These are phyloP conservation scores for Lactarius hatsudake DNA, from an alignment of 768 basidiomycete species.

Conservation along the genomic window DNA sequence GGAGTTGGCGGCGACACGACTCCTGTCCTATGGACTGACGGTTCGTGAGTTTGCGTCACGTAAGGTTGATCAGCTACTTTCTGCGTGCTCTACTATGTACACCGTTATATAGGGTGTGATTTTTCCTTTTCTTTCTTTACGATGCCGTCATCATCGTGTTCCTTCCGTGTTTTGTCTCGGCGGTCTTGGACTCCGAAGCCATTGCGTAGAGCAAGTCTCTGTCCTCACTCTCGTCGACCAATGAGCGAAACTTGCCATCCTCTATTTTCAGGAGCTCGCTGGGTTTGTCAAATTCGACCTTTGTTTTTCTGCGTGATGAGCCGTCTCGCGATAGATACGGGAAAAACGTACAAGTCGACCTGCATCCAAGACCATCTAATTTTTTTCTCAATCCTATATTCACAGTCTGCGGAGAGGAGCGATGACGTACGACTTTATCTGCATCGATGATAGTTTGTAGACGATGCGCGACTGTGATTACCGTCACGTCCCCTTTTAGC, in stretches of 20 bases:
- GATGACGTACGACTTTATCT: slow-evolving; percentile 48
- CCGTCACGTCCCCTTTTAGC: slow-evolving; percentile 43
- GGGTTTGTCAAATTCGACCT: slow-evolving; percentile 49
- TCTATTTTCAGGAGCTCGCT: slow-evolving; percentile 39
- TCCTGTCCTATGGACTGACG: no score
- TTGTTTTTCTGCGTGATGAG: not conserved
- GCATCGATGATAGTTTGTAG: slow-evolving; percentile 59
- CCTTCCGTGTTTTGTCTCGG: not conserved
- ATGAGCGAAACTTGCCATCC: slow-evolving; percentile 35
- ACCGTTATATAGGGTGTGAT: not conserved
- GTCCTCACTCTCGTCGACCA: slow-evolving; percentile 43
- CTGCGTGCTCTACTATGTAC: not conserved
- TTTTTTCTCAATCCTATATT: not conserved
- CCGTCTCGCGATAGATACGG: no score
- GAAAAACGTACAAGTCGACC: slow-evolving; percentile 38
- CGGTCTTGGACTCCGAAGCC: slow-evolving; percentile 19
- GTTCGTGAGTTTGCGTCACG: no score
- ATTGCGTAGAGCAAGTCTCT: slow-evolving; percentile 35
- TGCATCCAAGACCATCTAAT: slow-evolving; percentile 44
- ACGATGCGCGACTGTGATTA: slow-evolving; percentile 60
- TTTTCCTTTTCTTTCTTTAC: not conserved
- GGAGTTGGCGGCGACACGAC: no score
- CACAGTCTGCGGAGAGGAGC: not conserved
- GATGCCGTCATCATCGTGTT: not conserved
- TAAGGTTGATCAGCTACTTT: not conserved